Evolutionary conservation across 2,329 filamentous ascomycete genomes (phyloP), one percentile per base, ranked within the genome.

Genomic region (Dactylonectria macrodidyma): DNA sequence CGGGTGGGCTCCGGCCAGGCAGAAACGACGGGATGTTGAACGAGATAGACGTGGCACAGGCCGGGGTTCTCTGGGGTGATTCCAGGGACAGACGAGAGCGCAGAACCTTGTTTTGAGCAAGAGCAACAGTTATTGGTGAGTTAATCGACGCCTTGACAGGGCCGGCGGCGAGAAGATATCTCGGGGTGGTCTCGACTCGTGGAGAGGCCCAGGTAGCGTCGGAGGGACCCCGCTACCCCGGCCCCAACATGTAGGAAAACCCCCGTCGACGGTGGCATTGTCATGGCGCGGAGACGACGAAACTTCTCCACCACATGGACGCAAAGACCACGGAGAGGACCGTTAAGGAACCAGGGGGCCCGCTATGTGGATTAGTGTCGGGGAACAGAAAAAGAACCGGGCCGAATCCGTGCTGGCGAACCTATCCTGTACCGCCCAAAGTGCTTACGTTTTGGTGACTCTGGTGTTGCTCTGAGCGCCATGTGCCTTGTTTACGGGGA

Each of bases 381-480:
- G 72, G 41, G 47, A 54, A 51, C 54, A 71, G 70, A 75, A 69
- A 44, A 71, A 65, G 62, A 71, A 66, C 73, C 73, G 73, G 73
- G 50, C 73, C 71, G 70, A 75, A 57, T 67, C 60, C 54, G 51
- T 22, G 34, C 50, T 54, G n/a, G 55, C 30, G 44, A 51, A 54
- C 50, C 55, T 56, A 65, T 59, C 59, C 65, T 47, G n/a, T 46
- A 6, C 46, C 47, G 36, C n/a, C 19, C 52, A 66, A 58, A 57
- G 30, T 54, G 57, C 55, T 59, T 41, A 65, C 56, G 48, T 30
- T 30, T 30, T 30, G 26, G 26, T 30, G 26, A 30, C 26, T 30
- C 33, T 34, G 6, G 19, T 38, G 46, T 52, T 41, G 52, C 58
- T 51, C 44, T 50, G 11, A 11, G 36, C 52, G 52, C 63, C 50